phyloP scores from a whole-genome alignment of 495 filamentous ascomycete genomes.

The Schizothecium vesticola region DNA sequence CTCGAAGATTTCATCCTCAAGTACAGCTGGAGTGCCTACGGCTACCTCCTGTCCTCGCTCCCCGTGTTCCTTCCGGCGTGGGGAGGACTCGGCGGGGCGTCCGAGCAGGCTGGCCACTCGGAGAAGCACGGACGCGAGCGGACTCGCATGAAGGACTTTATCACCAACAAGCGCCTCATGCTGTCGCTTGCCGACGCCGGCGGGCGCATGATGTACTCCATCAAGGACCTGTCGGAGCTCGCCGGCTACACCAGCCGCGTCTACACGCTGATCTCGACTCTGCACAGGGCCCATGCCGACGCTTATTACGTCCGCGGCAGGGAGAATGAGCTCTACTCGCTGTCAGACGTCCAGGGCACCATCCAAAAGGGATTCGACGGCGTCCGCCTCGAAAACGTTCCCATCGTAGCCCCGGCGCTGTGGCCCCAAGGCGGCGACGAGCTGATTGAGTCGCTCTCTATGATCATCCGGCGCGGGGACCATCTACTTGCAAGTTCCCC shows the following conservation, averaged over 20 bases:
- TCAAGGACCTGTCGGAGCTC: conserved; percentile 96
- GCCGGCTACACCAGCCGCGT: conserved; percentile 94
- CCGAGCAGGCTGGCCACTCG: conserved; percentile 50
- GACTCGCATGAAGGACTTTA: conserved; percentile 94
- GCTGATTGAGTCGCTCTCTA: conserved; percentile 77
- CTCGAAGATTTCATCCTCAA: conserved; percentile 97
- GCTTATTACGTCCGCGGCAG: conserved; percentile 70
- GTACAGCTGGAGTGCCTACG: conserved; percentile 97
- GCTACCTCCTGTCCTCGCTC: conserved; percentile 86
- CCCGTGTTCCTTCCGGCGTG: conserved; percentile 94
- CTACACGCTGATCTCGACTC: conserved; percentile 87
- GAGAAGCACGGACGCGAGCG: conserved; percentile 59
- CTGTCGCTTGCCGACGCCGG: conserved; percentile 94
- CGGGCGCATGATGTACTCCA: conserved; percentile 97
- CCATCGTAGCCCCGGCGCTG: conserved; percentile 79
- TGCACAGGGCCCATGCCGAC: conserved; percentile 88
- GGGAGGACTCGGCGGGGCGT: conserved; percentile 71
- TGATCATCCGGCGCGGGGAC: conserved; percentile 83
- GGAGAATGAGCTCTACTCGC: conserved; percentile 74
- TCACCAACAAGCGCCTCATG: conserved; percentile 98
- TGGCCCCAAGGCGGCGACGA: conserved; percentile 85
- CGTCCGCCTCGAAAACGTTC: conserved; percentile 87
- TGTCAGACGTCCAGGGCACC: conserved; percentile 87
- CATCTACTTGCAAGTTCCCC: conserved; percentile 61
- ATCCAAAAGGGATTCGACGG: conserved; percentile 92